These are phyloP conservation scores for Cadophora sp. DNA, from an alignment of 2,329 filamentous ascomycete genomes.

Conservation along the genomic window DNA sequence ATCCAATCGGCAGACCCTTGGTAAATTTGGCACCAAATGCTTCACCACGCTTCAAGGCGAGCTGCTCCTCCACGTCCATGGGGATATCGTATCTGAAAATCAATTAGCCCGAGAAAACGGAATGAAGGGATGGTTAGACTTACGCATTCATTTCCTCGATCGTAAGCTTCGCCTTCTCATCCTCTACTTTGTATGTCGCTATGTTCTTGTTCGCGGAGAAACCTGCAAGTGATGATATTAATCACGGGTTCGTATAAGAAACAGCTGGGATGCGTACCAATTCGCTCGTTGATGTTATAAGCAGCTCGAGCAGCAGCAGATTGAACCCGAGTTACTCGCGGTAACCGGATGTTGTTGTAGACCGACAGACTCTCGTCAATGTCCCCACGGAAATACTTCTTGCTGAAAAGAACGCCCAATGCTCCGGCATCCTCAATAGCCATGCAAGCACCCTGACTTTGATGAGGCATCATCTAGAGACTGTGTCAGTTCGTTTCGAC, in stretches of 20 bases:
- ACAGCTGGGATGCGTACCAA: conserved; percentile 47
- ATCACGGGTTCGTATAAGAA: neutral
- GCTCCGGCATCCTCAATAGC: conserved; percentile 51
- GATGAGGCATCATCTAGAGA: conserved; percentile 67
- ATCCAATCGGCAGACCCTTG: neutral
- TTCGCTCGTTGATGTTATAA: conserved; percentile 68
- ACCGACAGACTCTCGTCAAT: conserved; percentile 54
- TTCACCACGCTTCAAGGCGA: conserved; percentile 9
- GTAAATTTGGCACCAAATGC: neutral
- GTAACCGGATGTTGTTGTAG: conserved; percentile 60
- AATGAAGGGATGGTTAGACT: neutral
- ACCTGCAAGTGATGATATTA: neutral
- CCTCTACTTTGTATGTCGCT: conserved; percentile 65
- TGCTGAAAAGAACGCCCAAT: conserved; percentile 46
- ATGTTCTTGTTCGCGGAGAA: conserved; percentile 67
- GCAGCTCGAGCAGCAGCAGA: conserved; percentile 62
- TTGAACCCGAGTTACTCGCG: conserved; percentile 62
- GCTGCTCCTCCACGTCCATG: conserved; percentile 53
- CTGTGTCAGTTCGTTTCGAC: neutral
- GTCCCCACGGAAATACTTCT: conserved; percentile 46
- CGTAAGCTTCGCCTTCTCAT: conserved; percentile 66
- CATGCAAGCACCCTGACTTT: conserved; percentile 62
- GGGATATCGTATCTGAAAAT: conserved; percentile 59
- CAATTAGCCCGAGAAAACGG: neutral
- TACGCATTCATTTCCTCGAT: conserved; percentile 72